Base-by-base conservation (phyloP, 1,139 yeast species). In the Ogataea hybrid region DNA sequence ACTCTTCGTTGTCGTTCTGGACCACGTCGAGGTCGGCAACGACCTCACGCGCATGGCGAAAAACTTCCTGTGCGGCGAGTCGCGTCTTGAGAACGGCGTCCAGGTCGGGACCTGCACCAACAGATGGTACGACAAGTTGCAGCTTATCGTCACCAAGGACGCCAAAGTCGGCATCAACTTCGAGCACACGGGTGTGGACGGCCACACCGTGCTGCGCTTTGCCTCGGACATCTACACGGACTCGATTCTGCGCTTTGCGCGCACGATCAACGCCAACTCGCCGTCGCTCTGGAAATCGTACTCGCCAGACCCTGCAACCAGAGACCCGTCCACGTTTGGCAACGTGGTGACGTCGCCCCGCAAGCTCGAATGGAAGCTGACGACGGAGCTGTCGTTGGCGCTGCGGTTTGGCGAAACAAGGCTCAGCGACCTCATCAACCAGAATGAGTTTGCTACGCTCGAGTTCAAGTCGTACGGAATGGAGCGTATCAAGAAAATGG, bases 141-240 rank as follows among this genome's bases (percentile, higher is more conserved):
- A 89, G 64, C 74, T 89, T 51, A 89, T 89, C 44, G 80, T 89
- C 40, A 87, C 96, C n/a, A 80, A 81, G 60, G 87, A 88, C 62
- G 96, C 95, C 28, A 86, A 86, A 62, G 96, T 95, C 1, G 97
- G 97, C 30, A 82, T 89, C 54, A 89, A 89, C 63, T 89, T 89
- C 61, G 97, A 89, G 61, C 96, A 89, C 59, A 89, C 96, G 0
- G 96, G 96, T 56, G 95, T 89, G 27, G 97, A 89, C 66, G 96
- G 97, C 43, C 96, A 89, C 62, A 89, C 97, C 0, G 96, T 89
- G 6, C 69, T 89, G 54, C 69, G 96, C 49, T 84, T 85, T 67
- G 96, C 88, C 12, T 80, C 89, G 32, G 96, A 89, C 62, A 85
- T 89, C 42, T 89, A 88, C 61, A 89, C 96, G 0, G 97, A 89